phyloP scores from a whole-genome alignment of 257 asterid species.

The Coffea eugenioides region DNA sequence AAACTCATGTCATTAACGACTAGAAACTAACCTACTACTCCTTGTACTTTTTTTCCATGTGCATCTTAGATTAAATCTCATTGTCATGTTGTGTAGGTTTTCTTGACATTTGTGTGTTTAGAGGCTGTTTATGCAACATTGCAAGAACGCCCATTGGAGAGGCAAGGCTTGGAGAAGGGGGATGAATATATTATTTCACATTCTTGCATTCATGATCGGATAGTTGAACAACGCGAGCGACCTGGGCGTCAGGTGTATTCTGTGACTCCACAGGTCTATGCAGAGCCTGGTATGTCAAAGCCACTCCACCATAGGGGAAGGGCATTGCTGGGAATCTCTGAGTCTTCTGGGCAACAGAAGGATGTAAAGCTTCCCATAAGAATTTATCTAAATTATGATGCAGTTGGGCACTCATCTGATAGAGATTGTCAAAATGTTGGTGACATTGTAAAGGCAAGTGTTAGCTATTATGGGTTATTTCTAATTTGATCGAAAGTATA shows the following conservation, averaged over 20 bases:
- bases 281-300: constrained; percentile 39
- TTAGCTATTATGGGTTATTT: background rate
- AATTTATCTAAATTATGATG: constrained; percentile 90
- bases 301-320: constrained; percentile 55
- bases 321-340: constrained; percentile 55
- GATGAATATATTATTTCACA: constrained; percentile 48
- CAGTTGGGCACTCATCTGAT: constrained; percentile 95
- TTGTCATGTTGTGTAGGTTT: constrained; percentile 38
- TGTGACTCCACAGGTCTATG: constrained; percentile 79
- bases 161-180: constrained; percentile 41
- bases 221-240: constrained; percentile 74
- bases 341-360: constrained; percentile 30
- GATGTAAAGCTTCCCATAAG: constrained; percentile 81
- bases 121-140: constrained; percentile 50
- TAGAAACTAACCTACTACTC: background rate
- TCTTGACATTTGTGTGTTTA: constrained; percentile 53
- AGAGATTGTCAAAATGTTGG: constrained; percentile 87
- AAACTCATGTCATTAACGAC: background rate
- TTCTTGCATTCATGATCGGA: constrained; percentile 93
- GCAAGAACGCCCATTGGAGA: constrained; percentile 37
- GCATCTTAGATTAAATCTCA: background rate
- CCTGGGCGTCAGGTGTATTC: constrained; percentile 84
- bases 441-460: constrained; percentile 82
- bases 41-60: background rate
- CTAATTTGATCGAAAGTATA: background rate